Percentiles rank a stretch among this genome's conserved stretches.
Evolutionary conservation across 163 green algal genomes (phyloP).

Genomic region (Chlorella variabilis): DNA sequence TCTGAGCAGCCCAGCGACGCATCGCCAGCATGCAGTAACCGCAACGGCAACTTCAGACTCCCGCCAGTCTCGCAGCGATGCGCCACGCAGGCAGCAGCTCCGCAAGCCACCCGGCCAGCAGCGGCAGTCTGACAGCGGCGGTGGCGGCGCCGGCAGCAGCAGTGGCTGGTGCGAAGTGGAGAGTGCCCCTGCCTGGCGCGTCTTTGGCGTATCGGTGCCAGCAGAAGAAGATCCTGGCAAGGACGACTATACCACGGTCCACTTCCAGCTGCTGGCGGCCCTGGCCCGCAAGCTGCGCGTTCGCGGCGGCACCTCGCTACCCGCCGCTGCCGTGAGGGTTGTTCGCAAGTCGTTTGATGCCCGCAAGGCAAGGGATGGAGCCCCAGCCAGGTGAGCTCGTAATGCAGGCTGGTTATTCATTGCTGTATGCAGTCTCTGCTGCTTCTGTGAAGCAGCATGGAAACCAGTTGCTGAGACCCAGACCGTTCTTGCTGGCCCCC

Average conservation of each 20-base stretch:
- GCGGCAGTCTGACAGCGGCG: not conserved
- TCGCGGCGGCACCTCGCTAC: not conserved
- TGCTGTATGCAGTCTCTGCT: not conserved
- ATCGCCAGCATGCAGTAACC: no score
- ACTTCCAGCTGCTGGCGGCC: conserved; percentile 13
- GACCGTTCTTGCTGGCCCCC: no score
- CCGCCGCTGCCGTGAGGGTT: conserved; percentile 4
- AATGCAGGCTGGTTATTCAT: no score
- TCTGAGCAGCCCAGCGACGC: no score
- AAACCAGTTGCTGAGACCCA: no score
- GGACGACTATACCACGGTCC: conserved; percentile 23
- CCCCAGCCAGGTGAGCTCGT: not conserved
- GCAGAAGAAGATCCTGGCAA: conserved; percentile 42
- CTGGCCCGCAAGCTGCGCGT: conserved; percentile 10
- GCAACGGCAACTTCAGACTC: no score
- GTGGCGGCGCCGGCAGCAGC: not conserved
- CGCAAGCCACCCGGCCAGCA: not conserved
- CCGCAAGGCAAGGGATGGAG: conserved; percentile 17
- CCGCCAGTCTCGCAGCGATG: no score
- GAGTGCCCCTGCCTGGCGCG: conserved; percentile 5
- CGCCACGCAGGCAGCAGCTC: no score
- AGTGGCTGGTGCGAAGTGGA: not conserved
- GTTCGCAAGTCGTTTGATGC: conserved; percentile 55
- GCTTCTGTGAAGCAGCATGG: not conserved
- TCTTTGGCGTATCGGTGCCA: conserved; percentile 34